These are phyloP conservation scores for Tylopilus sp. DNA, from an alignment of 768 basidiomycete species.

Conservation along the genomic window DNA sequence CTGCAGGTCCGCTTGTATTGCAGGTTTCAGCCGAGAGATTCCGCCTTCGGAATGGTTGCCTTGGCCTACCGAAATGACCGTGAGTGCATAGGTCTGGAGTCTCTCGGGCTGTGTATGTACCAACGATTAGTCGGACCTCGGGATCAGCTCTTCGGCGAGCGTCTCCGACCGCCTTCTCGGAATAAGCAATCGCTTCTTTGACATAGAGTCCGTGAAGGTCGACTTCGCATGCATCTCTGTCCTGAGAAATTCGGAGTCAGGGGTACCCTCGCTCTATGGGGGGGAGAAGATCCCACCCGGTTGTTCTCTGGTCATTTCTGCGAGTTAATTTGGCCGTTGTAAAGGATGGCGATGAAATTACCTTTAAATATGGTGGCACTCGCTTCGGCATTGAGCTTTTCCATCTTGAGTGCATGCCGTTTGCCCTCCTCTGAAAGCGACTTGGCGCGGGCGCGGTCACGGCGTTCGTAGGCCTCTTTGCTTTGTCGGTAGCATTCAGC, in stretches of 20 bases:
- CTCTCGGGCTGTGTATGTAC: slow-evolving; percentile 38
- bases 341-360: slow-evolving; percentile 32
- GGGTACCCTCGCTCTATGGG: neutral
- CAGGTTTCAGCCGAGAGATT: slow-evolving; percentile 83
- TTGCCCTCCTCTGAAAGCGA: slow-evolving; percentile 78
- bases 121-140: slow-evolving; percentile 80
- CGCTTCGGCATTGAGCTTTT: slow-evolving; percentile 72
- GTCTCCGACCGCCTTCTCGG: slow-evolving; percentile 63
- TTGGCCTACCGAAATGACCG: slow-evolving; percentile 55
- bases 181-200: slow-evolving; percentile 78
- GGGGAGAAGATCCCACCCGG: slow-evolving; percentile 44
- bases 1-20: slow-evolving; percentile 77
- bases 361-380: slow-evolving; percentile 75
- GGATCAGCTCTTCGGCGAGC: slow-evolving; percentile 59
- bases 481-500: slow-evolving; percentile 59
- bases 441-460: slow-evolving; percentile 77
- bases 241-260: slow-evolving; percentile 32
- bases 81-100: neutral
- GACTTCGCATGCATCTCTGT: slow-evolving; percentile 64
- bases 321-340: neutral
- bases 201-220: slow-evolving; percentile 93
- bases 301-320: slow-evolving; percentile 60
- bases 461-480: slow-evolving; percentile 65
- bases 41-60: slow-evolving; percentile 81
- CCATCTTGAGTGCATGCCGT: slow-evolving; percentile 70